A percentile compares a stretch with the other conserved stretches of the same genome.
phyloP scores from a whole-genome alignment of 495 filamentous ascomycete genomes.

The Aspergillus affinis region DNA sequence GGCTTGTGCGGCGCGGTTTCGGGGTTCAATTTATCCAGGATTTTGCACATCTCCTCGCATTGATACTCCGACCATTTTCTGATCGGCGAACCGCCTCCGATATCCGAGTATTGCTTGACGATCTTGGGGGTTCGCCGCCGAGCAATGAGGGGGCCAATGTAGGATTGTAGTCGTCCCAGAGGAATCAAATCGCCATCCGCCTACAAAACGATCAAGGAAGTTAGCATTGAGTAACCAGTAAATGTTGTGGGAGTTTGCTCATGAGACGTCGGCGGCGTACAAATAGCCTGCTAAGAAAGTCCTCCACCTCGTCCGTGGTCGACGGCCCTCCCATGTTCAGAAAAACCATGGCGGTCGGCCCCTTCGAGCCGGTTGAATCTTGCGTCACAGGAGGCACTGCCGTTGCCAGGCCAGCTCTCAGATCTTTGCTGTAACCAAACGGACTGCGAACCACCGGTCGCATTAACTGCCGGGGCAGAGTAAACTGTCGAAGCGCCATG shows the following conservation, averaged over 20 bases:
- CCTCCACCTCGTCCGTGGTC: slow-evolving; percentile 80
- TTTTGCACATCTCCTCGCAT: slow-evolving; percentile 89
- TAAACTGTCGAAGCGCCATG: slow-evolving; percentile 42
- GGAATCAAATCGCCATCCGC: slow-evolving; percentile 94
- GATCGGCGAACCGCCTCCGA: slow-evolving; percentile 96
- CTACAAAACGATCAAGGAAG: slow-evolving; percentile 37
- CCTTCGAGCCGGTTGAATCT: slow-evolving; percentile 59
- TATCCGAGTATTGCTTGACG: slow-evolving; percentile 88
- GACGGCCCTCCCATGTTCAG: slow-evolving; percentile 99
- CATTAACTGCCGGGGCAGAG: slow-evolving; percentile 34
- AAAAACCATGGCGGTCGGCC: slow-evolving; percentile 93
- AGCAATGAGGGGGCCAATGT: slow-evolving; percentile 85
- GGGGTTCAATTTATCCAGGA: slow-evolving; percentile 85
- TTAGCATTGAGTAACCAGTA: neutral
- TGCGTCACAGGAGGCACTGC: slow-evolving; percentile 74
- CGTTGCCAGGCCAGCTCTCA: slow-evolving; percentile 55
- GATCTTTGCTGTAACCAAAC: slow-evolving; percentile 26
- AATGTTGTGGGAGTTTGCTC: neutral
- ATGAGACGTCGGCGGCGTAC: slow-evolving; percentile 46
- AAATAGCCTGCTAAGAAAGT: slow-evolving; percentile 92
- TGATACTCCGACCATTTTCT: slow-evolving; percentile 97
- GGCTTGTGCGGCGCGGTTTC: slow-evolving; percentile 96
- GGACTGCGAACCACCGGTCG: slow-evolving; percentile 26
- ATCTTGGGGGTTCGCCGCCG: slow-evolving; percentile 91
- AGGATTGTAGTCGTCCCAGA: slow-evolving; percentile 87